Evolutionary conservation across 2,329 filamentous ascomycete genomes (phyloP), one percentile per base, ranked within the genome.

Genomic region (Chaetomiaceae sp.): DNA sequence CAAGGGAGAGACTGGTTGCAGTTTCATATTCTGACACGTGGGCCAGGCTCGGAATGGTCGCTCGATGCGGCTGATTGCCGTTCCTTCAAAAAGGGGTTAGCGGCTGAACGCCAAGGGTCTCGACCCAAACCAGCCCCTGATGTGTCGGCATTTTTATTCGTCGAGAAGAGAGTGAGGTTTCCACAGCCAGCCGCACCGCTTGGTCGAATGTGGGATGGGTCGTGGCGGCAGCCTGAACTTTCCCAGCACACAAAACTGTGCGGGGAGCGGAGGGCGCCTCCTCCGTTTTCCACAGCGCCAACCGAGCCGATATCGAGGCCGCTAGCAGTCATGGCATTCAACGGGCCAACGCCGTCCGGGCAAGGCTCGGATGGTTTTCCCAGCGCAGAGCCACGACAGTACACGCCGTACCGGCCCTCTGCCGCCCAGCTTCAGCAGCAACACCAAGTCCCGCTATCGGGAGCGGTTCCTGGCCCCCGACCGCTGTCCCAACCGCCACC

Each of bases 161-260:
- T 23, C 17, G 21, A 25, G 16, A 21, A 25, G 16, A 21, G 30
- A 16, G n/a, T 21, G 14, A 16, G 3, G 17, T 17, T 43, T 21
- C 39, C 39, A 43, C 39, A 44, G 40, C 16, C 31, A 38, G 16
- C n/a, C n/a, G n/a, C n/a, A n/a, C n/a, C n/a, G n/a, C n/a, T n/a
- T n/a, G n/a, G n/a, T n/a, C n/a, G n/a, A n/a, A n/a, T n/a, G 7
- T 43, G 37, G 44, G 38, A 49, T 49, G 38, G 33, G n/a, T 37
- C 42, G 20, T 13, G 41, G 34, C 31, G n/a, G 31, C 40, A 23
- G 47, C 33, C 40, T 50, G 38, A 34, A 34, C 31, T 25, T 27
- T 43, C 10, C 25, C 7, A n/a, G 2, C 35, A 47, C 23, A 10
- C 33, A 19, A 34, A 39, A 25, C 17, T 13, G 19, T 13, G 44